Evolutionary conservation across 306 rosid species (phyloP), one percentile per base, ranked within the genome.

Genomic region (Begonia peltatifolia): DNA sequence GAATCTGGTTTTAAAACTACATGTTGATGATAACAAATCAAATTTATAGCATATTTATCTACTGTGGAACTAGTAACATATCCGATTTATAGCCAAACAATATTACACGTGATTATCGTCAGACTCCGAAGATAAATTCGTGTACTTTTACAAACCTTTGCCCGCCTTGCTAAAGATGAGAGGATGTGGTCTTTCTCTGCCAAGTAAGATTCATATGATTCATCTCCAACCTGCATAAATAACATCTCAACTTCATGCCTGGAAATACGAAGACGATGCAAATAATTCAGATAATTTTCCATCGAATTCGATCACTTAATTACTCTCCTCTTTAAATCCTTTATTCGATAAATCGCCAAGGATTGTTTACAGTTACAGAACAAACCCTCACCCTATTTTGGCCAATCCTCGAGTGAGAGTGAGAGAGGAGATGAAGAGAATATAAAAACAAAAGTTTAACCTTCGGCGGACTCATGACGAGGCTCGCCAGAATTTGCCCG

Each of bases 401-500:
- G 48, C 14, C 12, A 44, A 44, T 44, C n/a, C 35, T 25, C 35
- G 35, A 25, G 35, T 2, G 35, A 44, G 35, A 25, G 35, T 2
- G 35, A 44, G 12, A 44, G 14, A 12, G 0, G 13, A 10, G 18
- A 17, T 17, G 1, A 17, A 17, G 14, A 10, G 12, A 44, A 10
- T 38, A n/a, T 60, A 59, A 50, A 11, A 10, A 73, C 36, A 52
- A 54, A 63, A 61, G 43, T 2, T 41, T 15, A 63, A 84, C 97
- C 97, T 89, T 82, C 55, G 97, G 97, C 14, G 97, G 97, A 62
- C 82, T 79, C 97, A 84, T 89, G 55, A 89, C 76, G 55, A 89
- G 83, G 82, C 97, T 89, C 47, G 95, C 79, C 54, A 89, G 93
- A 72, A 88, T 81, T 71, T 88, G 97, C 63, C 95, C 97, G 14